These are phyloP conservation scores for Psilocybe cyanescens DNA, from an alignment of 768 basidiomycete species.

Conservation along the genomic window DNA sequence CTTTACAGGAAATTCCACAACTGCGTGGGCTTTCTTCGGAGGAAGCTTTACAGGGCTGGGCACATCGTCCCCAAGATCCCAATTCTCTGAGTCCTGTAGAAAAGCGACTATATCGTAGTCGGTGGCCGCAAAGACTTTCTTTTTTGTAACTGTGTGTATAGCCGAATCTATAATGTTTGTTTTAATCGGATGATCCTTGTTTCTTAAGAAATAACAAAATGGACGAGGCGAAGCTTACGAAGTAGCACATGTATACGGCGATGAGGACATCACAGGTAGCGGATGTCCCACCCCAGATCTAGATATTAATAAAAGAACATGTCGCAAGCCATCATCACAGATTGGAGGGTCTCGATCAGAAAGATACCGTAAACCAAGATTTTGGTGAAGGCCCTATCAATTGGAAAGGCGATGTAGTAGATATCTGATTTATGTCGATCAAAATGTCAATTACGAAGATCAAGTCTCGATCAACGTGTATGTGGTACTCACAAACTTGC, in stretches of 20 bases:
- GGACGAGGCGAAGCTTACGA: slow-evolving; percentile 13
- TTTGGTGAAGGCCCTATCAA: no score
- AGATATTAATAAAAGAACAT: no score
- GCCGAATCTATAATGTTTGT: no score
- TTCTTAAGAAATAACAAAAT: neutral
- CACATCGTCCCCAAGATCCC: slow-evolving; percentile 70
- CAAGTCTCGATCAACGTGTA: neutral
- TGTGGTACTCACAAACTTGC: neutral
- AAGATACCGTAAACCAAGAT: no score
- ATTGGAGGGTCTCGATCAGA: no score
- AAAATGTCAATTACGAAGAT: no score
- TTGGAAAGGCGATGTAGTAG: no score
- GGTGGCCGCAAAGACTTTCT: slow-evolving; percentile 1
- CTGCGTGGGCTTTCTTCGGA: neutral
- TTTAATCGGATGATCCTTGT: no score
- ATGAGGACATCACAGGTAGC: slow-evolving; percentile 27
- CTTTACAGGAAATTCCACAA: slow-evolving; percentile 6
- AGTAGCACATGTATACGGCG: slow-evolving; percentile 23
- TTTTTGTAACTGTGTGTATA: slow-evolving; percentile 14
- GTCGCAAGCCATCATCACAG: no score
- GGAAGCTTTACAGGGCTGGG: slow-evolving; percentile 52
- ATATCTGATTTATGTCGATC: neutral
- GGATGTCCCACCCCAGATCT: slow-evolving; percentile 26
- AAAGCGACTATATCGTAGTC: slow-evolving; percentile 49
- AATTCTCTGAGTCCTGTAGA: slow-evolving; percentile 68